Evolutionary conservation across 805 yeast species (phyloP), one percentile per base, ranked within the genome.

Genomic region (Candida jianshihensis): DNA sequence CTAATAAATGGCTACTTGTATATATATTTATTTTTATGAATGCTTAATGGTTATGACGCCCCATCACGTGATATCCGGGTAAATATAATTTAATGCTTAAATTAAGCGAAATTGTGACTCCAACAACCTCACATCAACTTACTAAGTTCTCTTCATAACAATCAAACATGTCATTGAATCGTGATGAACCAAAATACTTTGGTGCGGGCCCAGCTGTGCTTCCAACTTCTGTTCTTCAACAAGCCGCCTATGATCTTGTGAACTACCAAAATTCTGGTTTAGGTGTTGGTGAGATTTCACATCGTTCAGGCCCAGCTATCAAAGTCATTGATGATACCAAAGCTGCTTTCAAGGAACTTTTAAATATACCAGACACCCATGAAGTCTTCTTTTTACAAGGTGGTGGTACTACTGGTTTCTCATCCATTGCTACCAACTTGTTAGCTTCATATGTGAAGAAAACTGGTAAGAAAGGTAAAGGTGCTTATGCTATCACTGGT

Each of bases 171-270:
- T 32, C 70, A 11, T 60, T 79, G 36, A 70, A 73, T 32, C 75
- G 90, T 66, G 78, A 70, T 57, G 79, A 78, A 53, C 87, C 88
- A 38, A 66, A 75, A 53, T 85, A 92, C 58, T 92, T 87, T 53
- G 98, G 97, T 39, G 97, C 99, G n/a, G 99, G 99, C 12, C 99
- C 99, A 33, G 98, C 98, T 1, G 71, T 80, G 35, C 69, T 92
- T 30, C 97, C 97, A 24, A 78, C 90, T 4, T 54, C 61, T 4
- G 97, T 90, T 2, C 71, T 92, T 37, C 81, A 86, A 61, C 81
- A 85, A 63, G 96, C 97, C 5, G 95, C 97, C 2, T 56, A 59
- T 22, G 97, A 92, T 57, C 67, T 92, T 44, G 57, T 92, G 42
- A 75, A 78, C 52, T 92, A 75, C 61, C 66, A 82, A 37, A 69